Conservation (phyloP, 202 grass and related monocot species). For the Carex arenaria region DNA sequence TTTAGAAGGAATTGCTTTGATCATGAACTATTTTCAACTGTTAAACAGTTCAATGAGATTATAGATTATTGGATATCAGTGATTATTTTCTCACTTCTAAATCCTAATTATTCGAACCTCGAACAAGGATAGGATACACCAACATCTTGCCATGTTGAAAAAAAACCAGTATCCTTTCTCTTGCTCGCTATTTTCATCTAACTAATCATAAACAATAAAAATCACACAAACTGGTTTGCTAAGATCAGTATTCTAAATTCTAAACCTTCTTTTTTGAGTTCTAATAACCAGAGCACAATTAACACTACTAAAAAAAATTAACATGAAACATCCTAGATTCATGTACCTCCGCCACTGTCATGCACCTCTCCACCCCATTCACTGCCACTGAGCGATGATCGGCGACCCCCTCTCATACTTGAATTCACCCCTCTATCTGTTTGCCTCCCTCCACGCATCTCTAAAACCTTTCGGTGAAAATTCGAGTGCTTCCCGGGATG, state of each 20-base stretch:
- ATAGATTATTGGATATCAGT: not conserved
- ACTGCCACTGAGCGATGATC: slow-evolving; percentile 14
- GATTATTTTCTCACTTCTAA: not conserved
- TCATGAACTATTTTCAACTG: not conserved
- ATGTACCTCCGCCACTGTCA: slow-evolving; percentile 39
- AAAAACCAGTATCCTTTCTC: slow-evolving; percentile 2
- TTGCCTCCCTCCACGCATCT: slow-evolving; percentile 65
- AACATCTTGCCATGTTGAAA: slow-evolving; percentile 25
- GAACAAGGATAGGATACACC: slow-evolving; percentile 14
- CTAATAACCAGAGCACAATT: slow-evolving; percentile 7
- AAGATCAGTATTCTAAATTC: slow-evolving; percentile 25
- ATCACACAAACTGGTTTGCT: slow-evolving; percentile 23
- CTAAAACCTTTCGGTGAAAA: slow-evolving; percentile 68
- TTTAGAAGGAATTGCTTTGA: not conserved
- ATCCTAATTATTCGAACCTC: not conserved
- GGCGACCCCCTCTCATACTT: slow-evolving; percentile 19
- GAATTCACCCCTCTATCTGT: not conserved
- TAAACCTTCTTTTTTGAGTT: slow-evolving; percentile 12
- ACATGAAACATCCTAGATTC: not conserved
- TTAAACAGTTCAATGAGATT: not conserved
- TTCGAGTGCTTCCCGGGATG: slow-evolving; percentile 54
- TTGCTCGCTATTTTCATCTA: slow-evolving; percentile 10
- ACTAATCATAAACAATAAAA: slow-evolving; percentile 5
- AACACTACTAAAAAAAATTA: not conserved
- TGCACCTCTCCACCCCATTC: slow-evolving; percentile 41